phyloP scores from a whole-genome alignment of 2,329 filamentous ascomycete genomes.

The Erysiphe pulchra region DNA sequence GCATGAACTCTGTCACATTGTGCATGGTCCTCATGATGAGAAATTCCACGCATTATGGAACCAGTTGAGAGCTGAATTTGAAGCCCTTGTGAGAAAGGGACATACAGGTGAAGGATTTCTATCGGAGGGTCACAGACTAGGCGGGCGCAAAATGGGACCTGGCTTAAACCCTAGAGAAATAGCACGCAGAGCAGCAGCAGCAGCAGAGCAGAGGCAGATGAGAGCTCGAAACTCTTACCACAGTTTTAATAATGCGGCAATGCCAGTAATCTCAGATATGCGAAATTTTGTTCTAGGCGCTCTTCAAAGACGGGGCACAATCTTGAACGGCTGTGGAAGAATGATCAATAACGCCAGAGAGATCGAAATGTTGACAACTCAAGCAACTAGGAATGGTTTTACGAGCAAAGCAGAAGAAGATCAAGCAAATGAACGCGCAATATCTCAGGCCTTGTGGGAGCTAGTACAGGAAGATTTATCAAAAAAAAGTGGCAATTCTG shows the following conservation, averaged over 20 bases:
- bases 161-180: slow-evolving; percentile 48
- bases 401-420: slow-evolving; percentile 68
- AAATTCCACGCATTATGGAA: slow-evolving; percentile 76
- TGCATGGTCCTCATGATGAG: slow-evolving; percentile 58
- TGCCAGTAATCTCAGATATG: slow-evolving; percentile 37
- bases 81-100: slow-evolving; percentile 50
- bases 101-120: slow-evolving; percentile 83
- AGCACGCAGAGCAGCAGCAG: slow-evolving; percentile 37
- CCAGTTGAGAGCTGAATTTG: slow-evolving; percentile 65
- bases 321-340: slow-evolving; percentile 45
- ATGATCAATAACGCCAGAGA: slow-evolving; percentile 36
- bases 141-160: slow-evolving; percentile 34
- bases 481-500: slow-evolving; percentile 3
- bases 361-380: slow-evolving; percentile 35
- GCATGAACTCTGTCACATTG: slow-evolving; percentile 29
- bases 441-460: slow-evolving; percentile 66
- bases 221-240: slow-evolving; percentile 35
- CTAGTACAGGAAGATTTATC: slow-evolving; percentile 50
- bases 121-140: slow-evolving; percentile 46
- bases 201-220: slow-evolving; percentile 44
- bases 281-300: slow-evolving; percentile 47
- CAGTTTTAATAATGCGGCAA: slow-evolving; percentile 38
- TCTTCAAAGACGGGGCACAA: slow-evolving; percentile 38
- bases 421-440: slow-evolving; percentile 66
- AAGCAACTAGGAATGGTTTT: slow-evolving; percentile 46